A percentile compares a stretch with the other conserved stretches of the same genome.
phyloP scores from a whole-genome alignment of 1,139 yeast genomes.

The Candida sp. region DNA sequence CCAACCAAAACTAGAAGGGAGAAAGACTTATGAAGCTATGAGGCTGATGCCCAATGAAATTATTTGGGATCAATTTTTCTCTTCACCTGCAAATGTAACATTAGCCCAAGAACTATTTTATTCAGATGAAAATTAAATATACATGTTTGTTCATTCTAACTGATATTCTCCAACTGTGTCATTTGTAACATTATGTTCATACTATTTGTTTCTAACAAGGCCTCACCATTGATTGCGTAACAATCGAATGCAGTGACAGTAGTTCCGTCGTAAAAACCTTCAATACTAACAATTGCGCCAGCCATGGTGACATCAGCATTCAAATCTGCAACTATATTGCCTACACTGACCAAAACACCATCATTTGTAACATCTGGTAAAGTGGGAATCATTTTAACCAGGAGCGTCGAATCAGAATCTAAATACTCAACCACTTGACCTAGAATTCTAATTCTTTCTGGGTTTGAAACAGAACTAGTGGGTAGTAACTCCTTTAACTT shows the following conservation, averaged over 20 bases:
- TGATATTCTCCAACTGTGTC: neutral
- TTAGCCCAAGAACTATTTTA: neutral
- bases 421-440: conserved; percentile 25
- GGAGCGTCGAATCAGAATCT: conserved; percentile 8
- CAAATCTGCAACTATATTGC: conserved; percentile 9
- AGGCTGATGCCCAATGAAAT: conserved; percentile 66
- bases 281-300: conserved; percentile 16
- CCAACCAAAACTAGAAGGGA: conserved; percentile 40
- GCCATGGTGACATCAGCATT: conserved; percentile 5
- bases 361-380: conserved; percentile 3
- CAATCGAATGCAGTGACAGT: conserved; percentile 6
- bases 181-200: neutral
- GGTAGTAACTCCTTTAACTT: conserved; percentile 17
- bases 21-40: conserved; percentile 56
- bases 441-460: conserved; percentile 23
- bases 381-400: conserved; percentile 11
- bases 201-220: conserved; percentile 3
- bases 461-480: conserved; percentile 17
- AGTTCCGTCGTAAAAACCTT: conserved; percentile 18
- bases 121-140: neutral
- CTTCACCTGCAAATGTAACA: conserved; percentile 15
- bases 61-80: conserved; percentile 77
- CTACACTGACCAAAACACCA: neutral
- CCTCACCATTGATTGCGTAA: conserved; percentile 7
- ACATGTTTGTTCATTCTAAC: conserved; percentile 1